Conservation (phyloP, 2,329 filamentous ascomycete genomes). For the Neonectria ditissima region DNA sequence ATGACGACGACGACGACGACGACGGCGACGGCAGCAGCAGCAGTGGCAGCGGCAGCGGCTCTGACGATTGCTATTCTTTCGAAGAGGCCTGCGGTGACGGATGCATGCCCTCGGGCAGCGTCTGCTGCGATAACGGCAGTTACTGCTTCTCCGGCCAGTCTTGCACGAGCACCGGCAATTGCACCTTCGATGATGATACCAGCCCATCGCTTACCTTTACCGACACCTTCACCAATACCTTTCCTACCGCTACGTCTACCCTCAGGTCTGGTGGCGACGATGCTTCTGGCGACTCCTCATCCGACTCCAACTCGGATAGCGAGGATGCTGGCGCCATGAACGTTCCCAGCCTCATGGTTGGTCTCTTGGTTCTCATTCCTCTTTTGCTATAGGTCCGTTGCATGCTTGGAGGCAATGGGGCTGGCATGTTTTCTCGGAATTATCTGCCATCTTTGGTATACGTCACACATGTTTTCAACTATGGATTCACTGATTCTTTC, state of each 20-base stretch:
- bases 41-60: not conserved
- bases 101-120: conserved; percentile 37
- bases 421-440: not conserved
- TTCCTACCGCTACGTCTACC: not conserved
- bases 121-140: conserved; percentile 39
- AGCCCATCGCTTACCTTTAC: not conserved
- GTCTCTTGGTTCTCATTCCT: conserved; percentile 41
- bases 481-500: not conserved
- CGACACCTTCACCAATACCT: not conserved
- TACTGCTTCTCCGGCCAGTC: conserved; percentile 39
- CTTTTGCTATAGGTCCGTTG: conserved; percentile 39
- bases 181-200: conserved; percentile 6
- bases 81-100: conserved; percentile 26
- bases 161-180: conserved; percentile 39
- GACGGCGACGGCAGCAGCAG: too few relatives aligned
- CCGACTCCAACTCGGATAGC: not conserved
- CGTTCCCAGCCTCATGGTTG: conserved; percentile 38
- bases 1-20: conserved; percentile 28
- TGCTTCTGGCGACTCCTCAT: not conserved
- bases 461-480: not conserved
- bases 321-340: conserved; percentile 32
- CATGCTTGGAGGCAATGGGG: not conserved
- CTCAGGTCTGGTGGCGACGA: not conserved
- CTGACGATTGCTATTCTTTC: conserved; percentile 19
- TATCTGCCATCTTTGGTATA: not conserved